These are phyloP conservation scores for Trifolium dubium DNA, from an alignment of 306 rosid species.

Conservation along the genomic window DNA sequence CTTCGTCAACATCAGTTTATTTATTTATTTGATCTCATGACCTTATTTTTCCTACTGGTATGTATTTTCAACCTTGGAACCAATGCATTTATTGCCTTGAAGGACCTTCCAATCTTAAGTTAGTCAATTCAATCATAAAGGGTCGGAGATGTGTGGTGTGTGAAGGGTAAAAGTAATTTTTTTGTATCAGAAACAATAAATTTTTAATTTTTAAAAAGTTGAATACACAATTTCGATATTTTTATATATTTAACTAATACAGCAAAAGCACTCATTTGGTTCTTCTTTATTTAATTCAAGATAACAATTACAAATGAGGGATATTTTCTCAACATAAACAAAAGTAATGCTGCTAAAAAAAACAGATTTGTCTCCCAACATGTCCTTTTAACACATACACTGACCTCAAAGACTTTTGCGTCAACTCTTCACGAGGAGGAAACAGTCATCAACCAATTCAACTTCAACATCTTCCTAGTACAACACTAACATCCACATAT, in stretches of 20 bases:
- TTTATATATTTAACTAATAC: too few species aligned
- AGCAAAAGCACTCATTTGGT: too few species aligned
- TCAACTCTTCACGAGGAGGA: neutral
- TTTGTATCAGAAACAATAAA: too few species aligned
- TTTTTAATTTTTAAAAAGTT: too few species aligned
- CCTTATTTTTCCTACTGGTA: neutral
- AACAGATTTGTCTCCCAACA: neutral
- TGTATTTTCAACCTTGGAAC: neutral
- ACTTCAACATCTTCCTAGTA: neutral
- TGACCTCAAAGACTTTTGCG: neutral
- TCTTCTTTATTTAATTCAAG: neutral
- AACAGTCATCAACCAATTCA: neutral
- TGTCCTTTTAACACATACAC: neutral
- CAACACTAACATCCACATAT: neutral
- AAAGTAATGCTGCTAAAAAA: neutral
- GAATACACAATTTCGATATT: too few species aligned
- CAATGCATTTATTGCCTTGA: neutral
- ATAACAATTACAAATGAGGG: neutral
- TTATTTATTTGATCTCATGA: neutral
- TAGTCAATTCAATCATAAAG: neutral
- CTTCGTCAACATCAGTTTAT: too few species aligned
- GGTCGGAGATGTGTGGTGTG: neutral
- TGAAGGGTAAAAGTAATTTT: too few species aligned
- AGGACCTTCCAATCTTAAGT: conserved; percentile 11
- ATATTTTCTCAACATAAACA: neutral